Conservation (phyloP, 495 filamentous ascomycete genomes). For the Neurospora sp. region DNA sequence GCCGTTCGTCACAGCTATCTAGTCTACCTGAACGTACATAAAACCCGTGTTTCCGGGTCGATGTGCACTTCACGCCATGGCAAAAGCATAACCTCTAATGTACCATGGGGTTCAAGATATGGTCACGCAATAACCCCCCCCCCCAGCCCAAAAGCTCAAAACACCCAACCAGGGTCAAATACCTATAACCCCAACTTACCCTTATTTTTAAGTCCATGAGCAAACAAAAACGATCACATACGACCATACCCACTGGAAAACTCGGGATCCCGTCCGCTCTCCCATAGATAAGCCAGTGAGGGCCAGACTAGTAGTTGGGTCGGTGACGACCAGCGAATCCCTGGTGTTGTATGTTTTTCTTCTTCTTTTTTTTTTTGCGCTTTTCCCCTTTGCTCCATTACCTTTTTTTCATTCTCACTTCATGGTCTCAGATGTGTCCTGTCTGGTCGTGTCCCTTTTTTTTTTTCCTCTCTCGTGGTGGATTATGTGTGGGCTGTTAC, state of each 20-base stretch:
- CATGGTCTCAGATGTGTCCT: neutral
- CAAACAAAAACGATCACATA: conserved; percentile 15
- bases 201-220: too few relatives aligned
- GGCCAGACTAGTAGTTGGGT: conserved; percentile 37
- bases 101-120: neutral
- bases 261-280: conserved; percentile 43
- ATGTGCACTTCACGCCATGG: neutral
- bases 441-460: too few relatives aligned
- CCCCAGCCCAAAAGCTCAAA: neutral
- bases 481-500: neutral
- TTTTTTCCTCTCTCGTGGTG: neutral
- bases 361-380: neutral
- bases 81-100: neutral
- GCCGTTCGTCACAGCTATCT: too few relatives aligned
- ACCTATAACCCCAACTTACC: too few relatives aligned
- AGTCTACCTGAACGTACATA: neutral
- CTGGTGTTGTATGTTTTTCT: conserved; percentile 34
- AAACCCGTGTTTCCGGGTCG: neutral
- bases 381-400: neutral
- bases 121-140: neutral
- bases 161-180: neutral
- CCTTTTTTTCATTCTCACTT: neutral
- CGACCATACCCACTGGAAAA: conserved; percentile 36
- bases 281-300: conserved; percentile 31
- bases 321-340: conserved; percentile 31